Evolutionary conservation across 2,329 filamentous ascomycete genomes (phyloP), one percentile per base, ranked within the genome.

Genomic region (Talaromyces sp.): DNA sequence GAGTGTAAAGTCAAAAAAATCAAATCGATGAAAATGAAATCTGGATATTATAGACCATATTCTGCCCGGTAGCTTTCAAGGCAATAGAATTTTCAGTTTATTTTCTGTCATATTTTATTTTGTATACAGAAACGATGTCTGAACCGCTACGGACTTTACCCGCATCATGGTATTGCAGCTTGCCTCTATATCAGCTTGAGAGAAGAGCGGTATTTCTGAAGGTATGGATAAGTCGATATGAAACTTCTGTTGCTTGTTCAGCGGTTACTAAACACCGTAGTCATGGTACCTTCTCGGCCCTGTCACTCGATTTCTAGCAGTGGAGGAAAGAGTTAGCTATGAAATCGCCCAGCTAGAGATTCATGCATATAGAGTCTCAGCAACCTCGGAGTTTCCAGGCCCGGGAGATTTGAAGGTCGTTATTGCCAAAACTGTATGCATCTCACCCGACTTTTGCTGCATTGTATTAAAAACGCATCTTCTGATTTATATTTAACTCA

Each of bases 251-350:
- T 23, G 3, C 44, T 27, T 47, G 3, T 47, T 23, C 4, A 27
- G 8, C 44, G 10, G 23, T 8, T 27, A 27, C 5, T 47, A 12
- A 47, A 12, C 18, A 27, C 23, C 14, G 50, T 54, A 82, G 80
- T 76, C 80, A 40, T 84, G 81, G 82, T 82, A 83, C 69, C 73
- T 83, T 30, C 73, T 83, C 1, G 82, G 82, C 1, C 82, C 82
- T 0, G 74, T 83, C n/a, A 83, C 81, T 14, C 73, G 78, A 55
- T 84, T 84, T 64, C 70, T 76, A 56, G 66, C 68, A 3, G 68
- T 76, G 12, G 73, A 74, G 0, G 73, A 79, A 58, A 72, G 73
- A 36, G 74, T 83, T 30, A 69, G 73, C 5, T 84, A 83, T 68
- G 82, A 84, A 62, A 75, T 84, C 61, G 81, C 81, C 1, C 80